Evolutionary conservation across 164 flowering plant genomes (phyloP).

Genomic region (Magnolia kwangsiensis): DNA sequence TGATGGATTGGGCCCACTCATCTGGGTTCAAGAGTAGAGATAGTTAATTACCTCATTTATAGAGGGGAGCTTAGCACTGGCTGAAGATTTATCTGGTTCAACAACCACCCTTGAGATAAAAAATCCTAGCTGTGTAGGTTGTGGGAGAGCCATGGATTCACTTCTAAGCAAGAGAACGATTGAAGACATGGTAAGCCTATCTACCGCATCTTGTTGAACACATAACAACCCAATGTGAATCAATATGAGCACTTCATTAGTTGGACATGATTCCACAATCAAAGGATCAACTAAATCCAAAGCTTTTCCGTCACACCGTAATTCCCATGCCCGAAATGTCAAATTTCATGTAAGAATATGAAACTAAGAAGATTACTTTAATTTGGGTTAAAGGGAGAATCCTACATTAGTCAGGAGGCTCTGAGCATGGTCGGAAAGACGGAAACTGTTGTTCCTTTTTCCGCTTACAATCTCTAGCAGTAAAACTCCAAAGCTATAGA

Average conservation of each 20-base stretch:
- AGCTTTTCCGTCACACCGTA: conserved; percentile 16
- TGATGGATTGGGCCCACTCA: no score
- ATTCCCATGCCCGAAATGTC: conserved; percentile 4
- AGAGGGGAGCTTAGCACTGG: no score
- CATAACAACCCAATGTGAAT: conserved; percentile 9
- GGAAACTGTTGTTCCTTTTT: conserved; percentile 11
- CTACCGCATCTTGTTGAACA: conserved; percentile 10
- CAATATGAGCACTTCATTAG: conserved; percentile 1
- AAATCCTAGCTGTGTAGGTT: conserved; percentile 3
- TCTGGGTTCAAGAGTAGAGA: no score
- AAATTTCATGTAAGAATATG: not conserved
- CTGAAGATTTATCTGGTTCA: no score
- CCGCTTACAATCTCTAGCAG: conserved; percentile 27
- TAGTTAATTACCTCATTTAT: no score
- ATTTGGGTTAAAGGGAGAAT: not conserved
- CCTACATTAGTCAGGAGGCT: conserved; percentile 23
- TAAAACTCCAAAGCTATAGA: conserved; percentile 25
- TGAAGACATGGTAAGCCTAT: conserved; percentile 11
- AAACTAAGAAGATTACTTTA: not conserved
- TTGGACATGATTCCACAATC: not conserved
- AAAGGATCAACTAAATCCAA: conserved; percentile 10
- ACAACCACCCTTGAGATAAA: no score
- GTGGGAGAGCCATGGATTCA: not conserved
- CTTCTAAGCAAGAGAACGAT: conserved; percentile 2
- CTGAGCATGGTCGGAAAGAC: not conserved